A percentile compares a stretch with the other conserved stretches of the same genome.
phyloP scores from a whole-genome alignment of 2,329 filamentous ascomycete genomes.

The Emmonsia crescens region DNA sequence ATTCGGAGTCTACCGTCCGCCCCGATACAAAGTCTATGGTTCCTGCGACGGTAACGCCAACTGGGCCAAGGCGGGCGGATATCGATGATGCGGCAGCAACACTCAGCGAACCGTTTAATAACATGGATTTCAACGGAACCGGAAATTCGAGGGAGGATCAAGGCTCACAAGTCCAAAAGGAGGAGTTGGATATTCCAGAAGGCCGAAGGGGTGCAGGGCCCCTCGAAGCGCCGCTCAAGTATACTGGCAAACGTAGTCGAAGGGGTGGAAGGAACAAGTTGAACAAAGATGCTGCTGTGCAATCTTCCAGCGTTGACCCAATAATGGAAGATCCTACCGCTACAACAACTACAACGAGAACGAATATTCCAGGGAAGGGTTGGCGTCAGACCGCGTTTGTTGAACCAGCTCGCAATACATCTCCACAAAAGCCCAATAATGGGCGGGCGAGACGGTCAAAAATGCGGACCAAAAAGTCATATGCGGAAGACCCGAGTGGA shows the following conservation, averaged over 20 bases:
- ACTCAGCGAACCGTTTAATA: constrained; percentile 37
- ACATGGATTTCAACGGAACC: constrained; percentile 22
- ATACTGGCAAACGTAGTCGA: constrained; percentile 32
- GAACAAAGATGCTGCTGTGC: constrained; percentile 35
- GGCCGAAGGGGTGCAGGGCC: constrained; percentile 14
- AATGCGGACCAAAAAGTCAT: constrained; percentile 32
- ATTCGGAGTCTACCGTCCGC: constrained; percentile 17
- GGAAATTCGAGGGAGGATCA: constrained; percentile 9
- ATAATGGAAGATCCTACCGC: constrained; percentile 26
- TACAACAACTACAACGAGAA: constrained; percentile 15
- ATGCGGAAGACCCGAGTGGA: constrained; percentile 56
- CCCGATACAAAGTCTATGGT: constrained; percentile 5
- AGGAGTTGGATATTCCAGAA: constrained; percentile 14
- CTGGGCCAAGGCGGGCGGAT: background rate
- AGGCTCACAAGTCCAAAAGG: constrained; percentile 11
- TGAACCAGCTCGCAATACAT: constrained; percentile 36
- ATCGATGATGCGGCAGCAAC: constrained; percentile 23
- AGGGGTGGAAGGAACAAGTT: constrained; percentile 36
- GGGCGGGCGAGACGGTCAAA: constrained; percentile 35
- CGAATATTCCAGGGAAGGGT: constrained; percentile 45
- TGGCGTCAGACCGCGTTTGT: constrained; percentile 59
- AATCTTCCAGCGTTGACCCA: constrained; percentile 22
- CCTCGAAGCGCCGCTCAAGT: constrained; percentile 18
- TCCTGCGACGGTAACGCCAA: constrained; percentile 9
- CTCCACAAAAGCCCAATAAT: constrained; percentile 16